Evolutionary conservation across 2,329 filamentous ascomycete species (phyloP), one percentile per base, ranked within the genome.

Genomic region (Claviceps citrina): DNA sequence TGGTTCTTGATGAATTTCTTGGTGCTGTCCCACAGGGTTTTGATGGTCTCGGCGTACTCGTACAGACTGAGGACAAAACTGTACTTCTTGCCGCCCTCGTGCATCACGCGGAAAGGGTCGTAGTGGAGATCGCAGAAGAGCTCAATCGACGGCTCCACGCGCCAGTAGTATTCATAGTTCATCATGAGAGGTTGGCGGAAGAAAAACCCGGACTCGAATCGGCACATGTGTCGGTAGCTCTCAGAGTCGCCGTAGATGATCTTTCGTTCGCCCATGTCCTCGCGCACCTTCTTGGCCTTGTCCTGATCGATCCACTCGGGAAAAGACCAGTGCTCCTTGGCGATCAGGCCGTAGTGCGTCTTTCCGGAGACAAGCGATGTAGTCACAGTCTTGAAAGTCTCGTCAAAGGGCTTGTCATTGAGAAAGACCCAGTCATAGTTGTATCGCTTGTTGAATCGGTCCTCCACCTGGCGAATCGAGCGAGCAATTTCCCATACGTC

Each of bases 381-480:
- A 4, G 91, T 98, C 48, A 96, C 71, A 62, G 85, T 89, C 63
- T 87, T 96, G 71, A 98, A 98, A 8, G 77, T 78, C 3, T 84
- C 82, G 56, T 94, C 83, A 55, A 98, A 98, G 1, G 86, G 84
- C 59, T 87, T 77, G 58, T 98, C 91, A 63, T 98, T 98, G 46
- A 98, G 68, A 66, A 98, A 98, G 39, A 98, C 89, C 93, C 93
- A 98, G 59, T 96, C 89, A 64, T 98, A 98, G 67, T 93, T 80
- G 68, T 83, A 96, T 54, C 89, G 83, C 54, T 78, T 77, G 67
- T 98, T 98, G 76, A 98, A 98, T 56, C 91, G 84, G 62, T 98
- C 91, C 64, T 98, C 91, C 42, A 98, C 78, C 56, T 94, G 84
- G 42, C 91, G 84, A 56, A 98, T 98, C 10, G 87, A 95, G 54